phyloP scores from a whole-genome alignment of 1,284 basidiomycete species.

The Violaceomyces palustris region DNA sequence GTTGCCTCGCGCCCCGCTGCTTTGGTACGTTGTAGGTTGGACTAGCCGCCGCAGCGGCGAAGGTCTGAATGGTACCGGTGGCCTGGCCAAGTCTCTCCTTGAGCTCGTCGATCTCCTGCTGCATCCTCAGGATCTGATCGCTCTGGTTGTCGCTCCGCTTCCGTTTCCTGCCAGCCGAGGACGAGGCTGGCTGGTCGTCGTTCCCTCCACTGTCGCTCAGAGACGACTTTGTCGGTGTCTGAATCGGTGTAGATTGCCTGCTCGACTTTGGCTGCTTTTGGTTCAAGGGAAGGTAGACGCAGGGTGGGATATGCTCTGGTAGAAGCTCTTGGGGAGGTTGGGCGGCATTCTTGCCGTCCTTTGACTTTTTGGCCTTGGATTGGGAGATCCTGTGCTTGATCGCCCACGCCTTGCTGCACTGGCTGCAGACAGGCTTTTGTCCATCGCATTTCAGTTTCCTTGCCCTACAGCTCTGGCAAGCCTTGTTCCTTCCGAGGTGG shows the following conservation, averaged over 20 bases:
- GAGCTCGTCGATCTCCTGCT: slow-evolving; percentile 23
- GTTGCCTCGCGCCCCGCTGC: neutral
- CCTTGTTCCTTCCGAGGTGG: slow-evolving; percentile 41
- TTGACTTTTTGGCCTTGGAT: slow-evolving; percentile 32
- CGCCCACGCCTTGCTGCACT: slow-evolving; percentile 41
- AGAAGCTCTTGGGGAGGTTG: slow-evolving; percentile 25
- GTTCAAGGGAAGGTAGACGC: slow-evolving; percentile 29
- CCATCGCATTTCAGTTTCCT: slow-evolving; percentile 46
- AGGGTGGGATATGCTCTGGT: slow-evolving; percentile 30
- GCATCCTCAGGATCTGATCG: slow-evolving; percentile 20
- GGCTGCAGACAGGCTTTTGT: slow-evolving; percentile 36
- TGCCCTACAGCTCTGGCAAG: slow-evolving; percentile 39
- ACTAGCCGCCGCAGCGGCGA: neutral
- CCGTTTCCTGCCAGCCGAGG: slow-evolving; percentile 16
- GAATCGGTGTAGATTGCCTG: no score
- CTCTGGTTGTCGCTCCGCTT: slow-evolving; percentile 18
- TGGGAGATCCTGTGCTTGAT: slow-evolving; percentile 35
- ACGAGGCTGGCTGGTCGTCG: neutral
- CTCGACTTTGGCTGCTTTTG: slow-evolving; percentile 14
- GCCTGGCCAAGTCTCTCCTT: slow-evolving; percentile 24
- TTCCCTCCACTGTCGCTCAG: no score
- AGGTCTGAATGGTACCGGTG: slow-evolving; percentile 7
- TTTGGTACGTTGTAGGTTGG: neutral
- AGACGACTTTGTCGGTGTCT: no score
- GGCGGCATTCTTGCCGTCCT: slow-evolving; percentile 27